Conservation (phyloP, 2,329 filamentous ascomycete species). For the Pseudogymnoascus sp. region DNA sequence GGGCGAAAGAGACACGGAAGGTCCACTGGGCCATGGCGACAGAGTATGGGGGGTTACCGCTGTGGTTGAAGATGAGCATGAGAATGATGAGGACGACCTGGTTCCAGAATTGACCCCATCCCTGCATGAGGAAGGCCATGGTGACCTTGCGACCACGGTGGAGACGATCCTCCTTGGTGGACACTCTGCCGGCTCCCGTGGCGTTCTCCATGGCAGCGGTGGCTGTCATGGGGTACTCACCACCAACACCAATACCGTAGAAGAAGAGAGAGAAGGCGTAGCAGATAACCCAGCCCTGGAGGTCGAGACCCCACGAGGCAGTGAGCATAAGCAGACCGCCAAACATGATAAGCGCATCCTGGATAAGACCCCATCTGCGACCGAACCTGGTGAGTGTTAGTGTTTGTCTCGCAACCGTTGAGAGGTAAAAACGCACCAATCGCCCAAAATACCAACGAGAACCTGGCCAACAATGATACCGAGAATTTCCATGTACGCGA, state of each 20-base stretch:
- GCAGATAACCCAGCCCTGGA: slow-evolving; percentile 94
- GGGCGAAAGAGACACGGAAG: slow-evolving; percentile 85
- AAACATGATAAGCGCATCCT: slow-evolving; percentile 93
- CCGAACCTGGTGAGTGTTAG: slow-evolving; percentile 58
- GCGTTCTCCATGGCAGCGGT: slow-evolving; percentile 92
- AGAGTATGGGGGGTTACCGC: slow-evolving; percentile 61
- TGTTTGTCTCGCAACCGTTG: not conserved
- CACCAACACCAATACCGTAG: slow-evolving; percentile 69
- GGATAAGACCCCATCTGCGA: slow-evolving; percentile 89
- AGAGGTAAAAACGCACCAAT: slow-evolving; percentile 41
- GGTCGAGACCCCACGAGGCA: slow-evolving; percentile 76
- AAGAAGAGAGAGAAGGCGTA: slow-evolving; percentile 94
- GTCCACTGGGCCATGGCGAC: slow-evolving; percentile 73
- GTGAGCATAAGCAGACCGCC: slow-evolving; percentile 86
- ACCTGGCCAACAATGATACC: slow-evolving; percentile 95
- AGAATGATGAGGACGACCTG: slow-evolving; percentile 81
- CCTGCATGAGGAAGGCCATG: slow-evolving; percentile 94
- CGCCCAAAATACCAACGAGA: slow-evolving; percentile 71
- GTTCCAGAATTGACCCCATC: slow-evolving; percentile 95
- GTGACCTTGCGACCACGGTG: slow-evolving; percentile 95
- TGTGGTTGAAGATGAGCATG: slow-evolving; percentile 78
- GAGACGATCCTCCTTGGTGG: slow-evolving; percentile 84
- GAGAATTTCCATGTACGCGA: slow-evolving; percentile 86
- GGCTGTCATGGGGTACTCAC: slow-evolving; percentile 97
- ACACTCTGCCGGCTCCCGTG: slow-evolving; percentile 76